phyloP scores from a whole-genome alignment of 805 yeast genomes.

The Lachancea kluyveri region DNA sequence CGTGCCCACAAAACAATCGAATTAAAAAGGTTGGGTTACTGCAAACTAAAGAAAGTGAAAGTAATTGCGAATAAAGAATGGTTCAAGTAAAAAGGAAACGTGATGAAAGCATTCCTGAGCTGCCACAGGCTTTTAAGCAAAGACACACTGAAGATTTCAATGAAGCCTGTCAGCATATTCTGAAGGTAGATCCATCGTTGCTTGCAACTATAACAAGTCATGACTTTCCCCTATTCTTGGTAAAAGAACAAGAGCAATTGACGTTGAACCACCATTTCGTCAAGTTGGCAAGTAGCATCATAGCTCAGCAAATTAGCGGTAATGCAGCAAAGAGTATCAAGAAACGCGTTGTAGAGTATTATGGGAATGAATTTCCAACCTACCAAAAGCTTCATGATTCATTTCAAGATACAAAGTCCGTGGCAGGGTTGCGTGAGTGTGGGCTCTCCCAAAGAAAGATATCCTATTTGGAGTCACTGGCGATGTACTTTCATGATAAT shows the following conservation, averaged over 20 bases:
- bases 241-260: slow-evolving; percentile 8
- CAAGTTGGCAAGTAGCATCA: slow-evolving; percentile 42
- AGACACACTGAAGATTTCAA: slow-evolving; percentile 31
- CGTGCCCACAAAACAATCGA: too few species aligned
- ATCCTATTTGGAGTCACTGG: slow-evolving; percentile 51
- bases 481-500: slow-evolving; percentile 42
- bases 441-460: slow-evolving; percentile 70
- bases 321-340: slow-evolving; percentile 69
- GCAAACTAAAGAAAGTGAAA: too few species aligned
- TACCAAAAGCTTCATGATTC: slow-evolving; percentile 41
- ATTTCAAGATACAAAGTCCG: slow-evolving; percentile 17
- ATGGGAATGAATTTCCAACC: slow-evolving; percentile 41
- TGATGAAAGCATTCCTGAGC: slow-evolving; percentile 9
- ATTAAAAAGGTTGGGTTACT: too few species aligned
- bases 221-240: slow-evolving; percentile 28
- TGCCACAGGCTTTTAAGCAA: slow-evolving; percentile 22
- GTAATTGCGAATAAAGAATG: too few species aligned
- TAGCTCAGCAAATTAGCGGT: slow-evolving; percentile 75
- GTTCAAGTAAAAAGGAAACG: slow-evolving; percentile 10
- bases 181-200: slow-evolving; percentile 35
- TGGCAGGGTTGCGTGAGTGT: slow-evolving; percentile 47
- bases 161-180: slow-evolving; percentile 30
- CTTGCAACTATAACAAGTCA: slow-evolving; percentile 19
- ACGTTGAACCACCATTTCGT: slow-evolving; percentile 34
- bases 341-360: slow-evolving; percentile 36